Base-by-base conservation (phyloP, 164 flowering plant genomes). In the Stephania japonica region DNA sequence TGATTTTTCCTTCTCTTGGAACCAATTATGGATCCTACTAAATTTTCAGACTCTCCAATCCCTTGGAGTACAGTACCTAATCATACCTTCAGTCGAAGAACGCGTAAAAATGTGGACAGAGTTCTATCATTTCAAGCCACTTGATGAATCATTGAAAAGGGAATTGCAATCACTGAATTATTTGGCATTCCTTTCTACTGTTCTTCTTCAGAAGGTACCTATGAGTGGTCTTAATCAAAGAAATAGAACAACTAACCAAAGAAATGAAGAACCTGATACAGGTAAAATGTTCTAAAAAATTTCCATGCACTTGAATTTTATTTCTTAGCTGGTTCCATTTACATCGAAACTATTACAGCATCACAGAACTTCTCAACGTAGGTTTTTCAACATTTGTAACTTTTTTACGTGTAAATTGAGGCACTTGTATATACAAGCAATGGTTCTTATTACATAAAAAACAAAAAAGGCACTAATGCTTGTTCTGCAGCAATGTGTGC, bases 21-120 rank as follows among this genome's bases (percentile, higher is more conserved):
- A 18, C 50, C 43, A 42, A 23, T 67, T 67, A n/a, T 13, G n/a
- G n/a, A 18, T n/a, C n/a, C 41, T 38, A 14, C 44, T 23, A n/a
- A 69, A 70, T 44, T 53, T 27, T 56, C 73, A 70, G 73, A 59
- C 13, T 27, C 65, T 70, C 63, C n/a, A 32, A 14, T 56, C 19
- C 21, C 65, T 70, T 70, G 64, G 64, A 25, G 73, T 56, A 3
- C 63, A 18, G n/a, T 19, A 56, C n/a, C 63, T 56, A 56, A 56
- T 56, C 63, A 56, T 56, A 56, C 63, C 63, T 19, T 56, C 63
- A 5, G 6, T 56, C 23, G n/a, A 56, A 19, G 63, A 56, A 14
- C 63, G 63, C n/a, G 7, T 56, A 5, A 5, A 18, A 56, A 56
- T 56, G 63, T 56, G 63, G 63, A 56, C 63, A 56, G 23, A 56